phyloP scores from a whole-genome alignment of 176 grass and related monocot species.

The Themeda triandra region DNA sequence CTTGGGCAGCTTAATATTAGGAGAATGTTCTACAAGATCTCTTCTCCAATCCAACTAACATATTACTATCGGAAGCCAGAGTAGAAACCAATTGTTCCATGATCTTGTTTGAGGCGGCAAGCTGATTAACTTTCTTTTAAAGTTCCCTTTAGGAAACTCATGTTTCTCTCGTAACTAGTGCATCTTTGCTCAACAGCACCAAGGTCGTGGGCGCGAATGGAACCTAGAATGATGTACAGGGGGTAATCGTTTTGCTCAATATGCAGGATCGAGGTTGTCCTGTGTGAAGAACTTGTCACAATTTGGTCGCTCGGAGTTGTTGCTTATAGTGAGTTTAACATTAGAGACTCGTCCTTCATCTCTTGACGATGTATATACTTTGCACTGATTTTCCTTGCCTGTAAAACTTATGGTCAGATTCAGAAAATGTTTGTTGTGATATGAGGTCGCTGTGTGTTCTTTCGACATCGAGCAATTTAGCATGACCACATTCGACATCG shows the following conservation, averaged over 20 bases:
- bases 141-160: neutral
- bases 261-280: constrained; percentile 18
- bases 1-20: neutral
- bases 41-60: neutral
- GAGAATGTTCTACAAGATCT: neutral
- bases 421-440: neutral
- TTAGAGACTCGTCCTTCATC: neutral
- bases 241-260: constrained; percentile 46
- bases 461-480: neutral
- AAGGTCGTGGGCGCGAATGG: constrained; percentile 47
- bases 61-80: neutral
- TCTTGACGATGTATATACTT: constrained; percentile 5
- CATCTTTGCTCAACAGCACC: constrained; percentile 42
- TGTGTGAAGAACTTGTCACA: constrained; percentile 23
- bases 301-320: neutral
- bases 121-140: neutral
- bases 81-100: neutral
- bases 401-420: neutral
- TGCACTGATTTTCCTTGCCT: neutral
- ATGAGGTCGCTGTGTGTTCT: neutral
- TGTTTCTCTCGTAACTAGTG: constrained; percentile 7
- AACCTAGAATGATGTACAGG: constrained; percentile 49
- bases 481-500: neutral
- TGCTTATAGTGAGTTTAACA: neutral
- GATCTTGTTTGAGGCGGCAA: neutral